Percentiles rank a stretch among this genome's conserved stretches.
phyloP scores from a whole-genome alignment of 257 asterid species.

The Osmanthus fragrans region DNA sequence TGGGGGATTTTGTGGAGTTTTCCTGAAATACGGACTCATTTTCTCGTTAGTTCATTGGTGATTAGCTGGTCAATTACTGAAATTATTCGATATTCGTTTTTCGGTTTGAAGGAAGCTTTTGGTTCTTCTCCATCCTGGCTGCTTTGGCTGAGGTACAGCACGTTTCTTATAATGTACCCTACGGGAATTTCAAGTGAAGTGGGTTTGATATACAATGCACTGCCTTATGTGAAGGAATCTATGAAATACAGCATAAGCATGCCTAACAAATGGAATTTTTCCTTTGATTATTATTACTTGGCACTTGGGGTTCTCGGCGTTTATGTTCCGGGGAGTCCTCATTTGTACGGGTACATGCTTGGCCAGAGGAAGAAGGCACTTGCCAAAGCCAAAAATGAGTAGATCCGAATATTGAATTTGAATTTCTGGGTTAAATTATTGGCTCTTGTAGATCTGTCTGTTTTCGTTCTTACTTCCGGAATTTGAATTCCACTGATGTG shows the following conservation, averaged over 20 bases:
- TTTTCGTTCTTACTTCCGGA: background rate
- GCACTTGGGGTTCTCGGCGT: constrained; percentile 58
- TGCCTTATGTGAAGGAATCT: constrained; percentile 70
- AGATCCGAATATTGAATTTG: background rate
- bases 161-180: constrained; percentile 81
- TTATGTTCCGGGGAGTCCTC: constrained; percentile 88
- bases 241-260: constrained; percentile 66
- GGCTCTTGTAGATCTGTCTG: background rate
- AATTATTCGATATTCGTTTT: constrained; percentile 77
- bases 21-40: constrained; percentile 75
- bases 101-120: constrained; percentile 79
- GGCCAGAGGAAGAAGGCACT: constrained; percentile 89
- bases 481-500: background rate
- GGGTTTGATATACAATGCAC: constrained; percentile 68
- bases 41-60: constrained; percentile 63
- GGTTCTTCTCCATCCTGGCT: constrained; percentile 86
- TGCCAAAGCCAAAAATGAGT: constrained; percentile 64
- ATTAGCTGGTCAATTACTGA: constrained; percentile 94
- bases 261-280: constrained; percentile 84
- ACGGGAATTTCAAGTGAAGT: constrained; percentile 85
- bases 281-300: constrained; percentile 69
- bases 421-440: background rate
- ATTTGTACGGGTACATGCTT: constrained; percentile 78
- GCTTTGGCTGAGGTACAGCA: constrained; percentile 93
- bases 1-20: constrained; percentile 94